A percentile compares a stretch with the other conserved stretches of the same genome.
Evolutionary conservation across 768 basidiomycete genomes (phyloP).

Genomic region (Naganishia onofrii): DNA sequence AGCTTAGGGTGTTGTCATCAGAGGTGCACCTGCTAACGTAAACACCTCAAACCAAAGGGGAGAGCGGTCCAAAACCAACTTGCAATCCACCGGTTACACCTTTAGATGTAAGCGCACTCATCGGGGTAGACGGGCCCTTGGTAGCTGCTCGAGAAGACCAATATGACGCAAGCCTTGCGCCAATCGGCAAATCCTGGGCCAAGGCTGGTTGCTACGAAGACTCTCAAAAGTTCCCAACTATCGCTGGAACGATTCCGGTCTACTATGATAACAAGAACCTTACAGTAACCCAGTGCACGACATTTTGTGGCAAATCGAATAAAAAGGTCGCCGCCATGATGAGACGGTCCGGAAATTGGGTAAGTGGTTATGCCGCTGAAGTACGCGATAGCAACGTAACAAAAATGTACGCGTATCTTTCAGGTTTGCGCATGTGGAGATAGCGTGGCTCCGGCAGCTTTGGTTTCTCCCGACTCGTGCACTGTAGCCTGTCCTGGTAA

Average conservation of each 20-base stretch:
- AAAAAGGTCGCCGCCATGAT: conserved; percentile 35
- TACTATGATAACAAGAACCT: conserved; percentile 34
- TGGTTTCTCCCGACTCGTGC: conserved; percentile 24
- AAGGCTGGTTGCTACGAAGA: conserved; percentile 38
- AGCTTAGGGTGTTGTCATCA: conserved; percentile 7
- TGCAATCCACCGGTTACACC: conserved; percentile 37
- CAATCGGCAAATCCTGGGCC: conserved; percentile 40
- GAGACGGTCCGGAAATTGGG: conserved; percentile 2
- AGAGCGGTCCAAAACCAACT: conserved; percentile 39
- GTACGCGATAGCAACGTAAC: too few species aligned
- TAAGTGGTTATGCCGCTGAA: background rate
- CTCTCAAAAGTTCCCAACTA: conserved; percentile 16
- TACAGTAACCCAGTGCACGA: conserved; percentile 32
- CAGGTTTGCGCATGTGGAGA: conserved; percentile 22
- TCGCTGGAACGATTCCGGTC: conserved; percentile 28
- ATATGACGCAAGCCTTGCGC: conserved; percentile 28
- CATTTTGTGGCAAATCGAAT: conserved; percentile 31
- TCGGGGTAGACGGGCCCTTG: conserved; percentile 38
- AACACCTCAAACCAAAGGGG: conserved; percentile 34
- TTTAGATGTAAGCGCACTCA: conserved; percentile 35
- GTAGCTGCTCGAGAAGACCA: conserved; percentile 33
- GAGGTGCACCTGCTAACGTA: background rate
- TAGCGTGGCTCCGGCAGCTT: conserved; percentile 19
- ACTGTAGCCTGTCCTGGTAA: conserved; percentile 32
- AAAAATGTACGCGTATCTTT: background rate